Conservation (phyloP, 2,329 filamentous ascomycete genomes). For the Fusarium denticulatum region DNA sequence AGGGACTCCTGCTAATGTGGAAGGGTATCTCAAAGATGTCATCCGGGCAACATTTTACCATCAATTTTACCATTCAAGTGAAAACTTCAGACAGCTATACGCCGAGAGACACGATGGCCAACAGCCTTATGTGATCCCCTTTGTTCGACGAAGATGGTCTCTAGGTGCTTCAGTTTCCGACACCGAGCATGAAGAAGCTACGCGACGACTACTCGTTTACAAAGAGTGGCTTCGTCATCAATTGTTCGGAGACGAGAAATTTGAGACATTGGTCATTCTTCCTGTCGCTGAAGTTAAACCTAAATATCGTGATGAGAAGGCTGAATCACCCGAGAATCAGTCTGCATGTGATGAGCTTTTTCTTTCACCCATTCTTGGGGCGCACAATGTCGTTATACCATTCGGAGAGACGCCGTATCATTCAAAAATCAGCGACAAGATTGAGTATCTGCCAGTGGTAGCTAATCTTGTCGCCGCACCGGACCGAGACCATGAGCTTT, state of each 20-base stretch:
- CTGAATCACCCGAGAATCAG: background rate
- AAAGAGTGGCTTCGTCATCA: background rate
- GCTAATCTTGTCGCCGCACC: background rate
- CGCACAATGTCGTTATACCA: background rate
- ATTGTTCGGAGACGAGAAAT: background rate
- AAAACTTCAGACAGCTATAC: background rate
- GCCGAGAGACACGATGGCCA: fast-evolving
- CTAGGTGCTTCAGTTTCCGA: background rate
- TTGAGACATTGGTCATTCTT: background rate
- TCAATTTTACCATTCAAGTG: background rate
- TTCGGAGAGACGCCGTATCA: fast-evolving
- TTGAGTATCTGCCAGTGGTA: background rate
- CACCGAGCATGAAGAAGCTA: background rate
- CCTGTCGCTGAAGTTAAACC: background rate
- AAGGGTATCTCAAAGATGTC: background rate
- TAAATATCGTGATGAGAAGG: background rate
- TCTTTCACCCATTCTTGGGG: background rate
- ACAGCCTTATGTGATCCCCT: background rate
- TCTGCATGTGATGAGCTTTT: background rate
- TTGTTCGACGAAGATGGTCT: background rate
- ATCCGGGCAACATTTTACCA: background rate
- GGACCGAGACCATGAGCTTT: background rate
- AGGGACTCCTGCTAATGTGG: background rate
- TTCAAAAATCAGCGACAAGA: background rate
- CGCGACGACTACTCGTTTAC: background rate